Evolutionary conservation across 2,329 filamentous ascomycete genomes (phyloP).

Genomic region (Talaromyces sp.): DNA sequence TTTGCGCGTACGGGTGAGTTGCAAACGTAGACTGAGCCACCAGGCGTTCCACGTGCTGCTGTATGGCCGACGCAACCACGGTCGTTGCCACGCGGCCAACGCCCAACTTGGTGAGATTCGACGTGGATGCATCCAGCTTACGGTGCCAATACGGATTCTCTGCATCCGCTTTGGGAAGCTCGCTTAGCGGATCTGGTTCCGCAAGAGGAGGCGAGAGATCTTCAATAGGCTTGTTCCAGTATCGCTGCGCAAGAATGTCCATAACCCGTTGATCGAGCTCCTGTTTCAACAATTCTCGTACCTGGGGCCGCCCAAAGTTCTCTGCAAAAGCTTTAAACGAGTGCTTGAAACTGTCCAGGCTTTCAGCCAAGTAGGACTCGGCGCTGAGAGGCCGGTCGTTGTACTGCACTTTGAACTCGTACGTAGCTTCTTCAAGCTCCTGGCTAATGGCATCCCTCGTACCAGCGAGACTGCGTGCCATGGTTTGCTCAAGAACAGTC

Average conservation of each 20-base stretch:
- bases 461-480: slow-evolving; percentile 84
- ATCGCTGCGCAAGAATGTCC: slow-evolving; percentile 84
- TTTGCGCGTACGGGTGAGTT: slow-evolving; percentile 82
- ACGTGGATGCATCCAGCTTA: slow-evolving; percentile 87
- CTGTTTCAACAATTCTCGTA: slow-evolving; percentile 81
- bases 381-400: slow-evolving; percentile 93
- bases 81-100: slow-evolving; percentile 89
- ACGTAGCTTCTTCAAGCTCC: slow-evolving; percentile 92
- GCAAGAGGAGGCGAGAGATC: slow-evolving; percentile 63
- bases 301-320: slow-evolving; percentile 80
- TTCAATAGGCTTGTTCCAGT: slow-evolving; percentile 95
- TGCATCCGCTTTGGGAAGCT: slow-evolving; percentile 78
- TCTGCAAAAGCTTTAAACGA: slow-evolving; percentile 93
- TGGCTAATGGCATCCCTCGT: slow-evolving; percentile 91
- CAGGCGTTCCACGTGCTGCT: slow-evolving; percentile 73
- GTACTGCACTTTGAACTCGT: slow-evolving; percentile 99
- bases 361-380: slow-evolving; percentile 94
- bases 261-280: slow-evolving; percentile 93
- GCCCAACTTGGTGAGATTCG: slow-evolving; percentile 85
- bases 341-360: slow-evolving; percentile 93
- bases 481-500: slow-evolving; percentile 93
- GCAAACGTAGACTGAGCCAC: slow-evolving; percentile 78
- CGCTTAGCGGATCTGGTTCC: slow-evolving; percentile 67
- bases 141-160: slow-evolving; percentile 88
- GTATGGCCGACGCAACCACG: slow-evolving; percentile 82